Evolutionary conservation across 1,139 yeast genomes (phyloP), one percentile per base, ranked within the genome.

Genomic region (Insectozyma bohioensis): DNA sequence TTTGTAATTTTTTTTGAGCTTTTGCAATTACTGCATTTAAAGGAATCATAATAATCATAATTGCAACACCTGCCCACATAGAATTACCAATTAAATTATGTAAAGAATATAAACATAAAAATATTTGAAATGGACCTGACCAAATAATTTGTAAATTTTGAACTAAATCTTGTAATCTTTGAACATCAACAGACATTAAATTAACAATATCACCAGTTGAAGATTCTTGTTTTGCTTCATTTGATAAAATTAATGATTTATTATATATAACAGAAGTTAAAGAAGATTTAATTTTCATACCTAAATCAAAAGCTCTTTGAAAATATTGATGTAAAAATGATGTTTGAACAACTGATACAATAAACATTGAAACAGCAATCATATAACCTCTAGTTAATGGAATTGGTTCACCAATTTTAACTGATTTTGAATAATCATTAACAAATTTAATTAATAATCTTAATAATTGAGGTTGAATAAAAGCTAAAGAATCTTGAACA

Each of bases 121-220:
- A 48, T 48, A 92, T 81, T 63, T 92, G 98, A 64, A 90, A 86
- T 2, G 98, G 98, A 28, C 97, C 97, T 1, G 97, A 88, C 96
- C 97, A 90, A 33, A 87, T 70, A 40, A 90, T 75, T 53, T 88
- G 90, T 42, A 92, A 80, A 59, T 85, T 83, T 54, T 88, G 95
- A 26, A 86, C 79, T 41, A 90, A 69, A 52, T 90, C 97, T 60
- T 88, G 97, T 38, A 92, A 67, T 61, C 97, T 76, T 63, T 90
- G 97, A 6, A 94, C 85, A 62, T 92, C 98, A 31, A 92, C 97
- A 33, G 97, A 84, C 97, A 90, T 90, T 51, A 92, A 71, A 52
- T 94, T 92, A 35, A 92, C 98, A 50, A 94, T 87, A 55, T 94
- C 98, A 56, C 98, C 98, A n/a, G 96, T 87, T 17, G 87, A 77